Base-by-base conservation (phyloP, 768 basidiomycete species). In the Panus rudis region DNA sequence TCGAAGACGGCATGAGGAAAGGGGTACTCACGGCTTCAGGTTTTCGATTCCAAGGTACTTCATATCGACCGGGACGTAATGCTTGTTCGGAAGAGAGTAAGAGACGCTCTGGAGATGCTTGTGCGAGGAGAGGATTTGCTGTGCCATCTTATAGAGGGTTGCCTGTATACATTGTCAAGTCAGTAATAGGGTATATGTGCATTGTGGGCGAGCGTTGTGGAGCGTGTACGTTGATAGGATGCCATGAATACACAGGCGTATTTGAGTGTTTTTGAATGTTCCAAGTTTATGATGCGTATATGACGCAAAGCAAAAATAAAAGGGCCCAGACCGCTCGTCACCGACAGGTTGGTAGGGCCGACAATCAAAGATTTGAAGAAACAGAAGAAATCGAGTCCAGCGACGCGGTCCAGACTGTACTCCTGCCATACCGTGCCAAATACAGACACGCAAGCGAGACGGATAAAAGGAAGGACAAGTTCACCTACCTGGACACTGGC, bases 31-130 rank as follows among this genome's bases (percentile, higher is more conserved):
- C 81, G 81, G 79, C 2, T 76, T 78, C 28, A 73, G 50, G 56
- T 90, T 89, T 52, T 87, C 84, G 7, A 84, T 58, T 2, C 76
- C 78, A 33, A 84, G 64, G 47, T 87, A 88, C 41, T 63, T 63
- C 80, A 91, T 84, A 60, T 88, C 79, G 37, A 92, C 88, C 0
- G 88, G 86, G 52, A 96, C 76, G 61, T 94, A 97, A 58, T 96
- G 93, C 65, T 92, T 90, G 70, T 98, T 98, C 2, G 94, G 93
- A 3, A 96, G 71, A 32, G 66, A 62, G 63, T 94, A 96, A 12
- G 72, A 70, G 24, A 88, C 83, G 2, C 62, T 63, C 32, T 71
- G 58, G 11, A 96, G 70, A 2, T 66, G 66, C 2, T 62, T 60
- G 54, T 90, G 84, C 59, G 85, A 79, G 2, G 63, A 63, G 22